phyloP scores from a whole-genome alignment of 306 rosid genomes.

The Vigna trinervia region DNA sequence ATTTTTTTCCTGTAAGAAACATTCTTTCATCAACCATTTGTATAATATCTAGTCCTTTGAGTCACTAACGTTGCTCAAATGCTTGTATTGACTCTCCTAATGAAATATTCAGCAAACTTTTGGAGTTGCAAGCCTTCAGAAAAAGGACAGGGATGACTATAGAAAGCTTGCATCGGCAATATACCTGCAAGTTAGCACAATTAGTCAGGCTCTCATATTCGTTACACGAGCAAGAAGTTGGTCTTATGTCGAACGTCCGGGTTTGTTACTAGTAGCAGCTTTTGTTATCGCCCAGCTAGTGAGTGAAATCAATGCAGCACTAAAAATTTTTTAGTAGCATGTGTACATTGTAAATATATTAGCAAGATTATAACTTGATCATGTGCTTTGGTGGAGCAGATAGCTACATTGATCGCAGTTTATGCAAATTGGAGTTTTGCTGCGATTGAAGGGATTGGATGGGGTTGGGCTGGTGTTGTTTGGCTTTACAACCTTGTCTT shows the following conservation, averaged over 20 bases:
- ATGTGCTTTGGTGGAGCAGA: conserved; percentile 50
- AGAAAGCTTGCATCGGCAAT: conserved; percentile 78
- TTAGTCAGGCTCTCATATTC: conserved; percentile 86
- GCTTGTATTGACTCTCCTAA: conserved; percentile 14
- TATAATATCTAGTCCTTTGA: background rate
- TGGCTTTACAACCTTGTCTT: conserved; percentile 86
- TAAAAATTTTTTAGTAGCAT: background rate
- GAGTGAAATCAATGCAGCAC: conserved; percentile 44
- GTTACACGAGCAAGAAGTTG: conserved; percentile 77
- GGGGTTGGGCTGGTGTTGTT: conserved; percentile 94
- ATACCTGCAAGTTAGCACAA: conserved; percentile 83
- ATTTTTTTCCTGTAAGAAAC: conserved; percentile 79
- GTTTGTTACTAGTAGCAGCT: conserved; percentile 69
- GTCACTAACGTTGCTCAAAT: background rate
- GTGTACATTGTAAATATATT: background rate
- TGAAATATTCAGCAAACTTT: conserved; percentile 59
- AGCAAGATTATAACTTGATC: conserved; percentile 4
- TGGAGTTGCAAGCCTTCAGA: conserved; percentile 78
- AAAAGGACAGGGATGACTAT: conserved; percentile 46
- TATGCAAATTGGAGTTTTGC: conserved; percentile 84
- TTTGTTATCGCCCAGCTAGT: conserved; percentile 81
- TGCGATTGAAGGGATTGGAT: conserved; percentile 79
- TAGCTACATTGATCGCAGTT: conserved; percentile 82
- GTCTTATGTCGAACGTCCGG: conserved; percentile 84
- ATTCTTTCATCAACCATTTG: background rate